phyloP scores from a whole-genome alignment of 2,329 filamentous ascomycete genomes.

The Alternaria triticina region DNA sequence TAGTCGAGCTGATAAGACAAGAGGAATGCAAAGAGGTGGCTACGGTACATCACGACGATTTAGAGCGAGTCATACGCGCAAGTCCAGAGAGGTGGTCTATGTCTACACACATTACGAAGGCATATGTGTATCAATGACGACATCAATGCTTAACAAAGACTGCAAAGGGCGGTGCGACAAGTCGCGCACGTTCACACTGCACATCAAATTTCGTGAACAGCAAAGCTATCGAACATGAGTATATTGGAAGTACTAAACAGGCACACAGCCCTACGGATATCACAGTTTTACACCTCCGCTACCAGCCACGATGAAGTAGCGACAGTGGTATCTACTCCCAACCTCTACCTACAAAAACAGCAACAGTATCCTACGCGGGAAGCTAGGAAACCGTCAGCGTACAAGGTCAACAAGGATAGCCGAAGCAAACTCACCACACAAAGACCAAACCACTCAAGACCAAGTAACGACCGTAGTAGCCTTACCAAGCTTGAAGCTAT shows the following conservation, averaged over 20 bases:
- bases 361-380: neutral
- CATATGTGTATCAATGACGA: neutral
- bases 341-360: neutral
- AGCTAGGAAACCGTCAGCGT: neutral
- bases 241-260: neutral
- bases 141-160: neutral
- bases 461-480: constrained; percentile 25
- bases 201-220: neutral
- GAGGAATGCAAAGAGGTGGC: neutral
- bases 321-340: neutral
- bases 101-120: neutral
- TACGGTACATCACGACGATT: neutral
- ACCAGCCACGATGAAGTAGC: neutral
- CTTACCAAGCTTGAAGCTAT: constrained; percentile 20
- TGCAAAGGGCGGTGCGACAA: neutral
- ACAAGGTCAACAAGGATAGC: neutral
- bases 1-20: neutral
- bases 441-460: neutral
- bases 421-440: neutral
- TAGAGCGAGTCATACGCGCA: neutral
- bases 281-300: neutral
- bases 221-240: neutral
- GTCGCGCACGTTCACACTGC: neutral
- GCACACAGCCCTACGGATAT: neutral
- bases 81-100: neutral